Percentiles rank a stretch among this genome's conserved stretches.
These are phyloP conservation scores for Thecaphora thlaspeos DNA, from an alignment of 1,284 basidiomycete genomes.

Conservation along the genomic window DNA sequence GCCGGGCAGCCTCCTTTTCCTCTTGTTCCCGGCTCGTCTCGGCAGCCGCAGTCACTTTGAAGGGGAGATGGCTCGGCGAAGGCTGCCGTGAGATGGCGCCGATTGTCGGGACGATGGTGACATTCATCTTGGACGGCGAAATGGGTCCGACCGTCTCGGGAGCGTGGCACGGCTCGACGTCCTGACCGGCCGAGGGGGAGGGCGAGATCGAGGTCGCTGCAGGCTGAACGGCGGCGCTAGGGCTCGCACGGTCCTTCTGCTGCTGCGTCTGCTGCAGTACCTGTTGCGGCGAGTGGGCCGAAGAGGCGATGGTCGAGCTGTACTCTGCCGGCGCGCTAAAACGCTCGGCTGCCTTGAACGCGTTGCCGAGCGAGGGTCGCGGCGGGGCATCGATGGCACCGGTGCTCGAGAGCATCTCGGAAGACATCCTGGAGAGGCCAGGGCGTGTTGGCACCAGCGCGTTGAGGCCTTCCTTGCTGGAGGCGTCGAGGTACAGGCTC, in stretches of 20 bases:
- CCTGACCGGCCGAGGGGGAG: not conserved
- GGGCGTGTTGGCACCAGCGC: not conserved
- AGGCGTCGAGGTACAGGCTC: constrained; percentile 23
- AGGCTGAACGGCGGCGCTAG: not conserved
- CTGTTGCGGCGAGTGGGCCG: no score
- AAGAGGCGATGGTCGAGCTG: constrained; percentile 22
- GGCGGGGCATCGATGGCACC: constrained; percentile 26
- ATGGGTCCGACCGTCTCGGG: constrained; percentile 27
- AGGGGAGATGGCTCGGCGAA: no score
- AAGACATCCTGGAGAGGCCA: not conserved
- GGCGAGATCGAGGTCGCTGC: constrained; percentile 1
- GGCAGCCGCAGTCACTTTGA: no score
- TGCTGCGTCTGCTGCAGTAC: constrained; percentile 4
- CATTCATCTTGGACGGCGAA: constrained; percentile 29
- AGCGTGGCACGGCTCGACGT: constrained; percentile 17
- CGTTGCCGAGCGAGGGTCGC: constrained; percentile 5
- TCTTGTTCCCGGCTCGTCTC: no score
- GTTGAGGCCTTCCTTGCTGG: constrained; percentile 26
- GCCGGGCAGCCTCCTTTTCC: no score
- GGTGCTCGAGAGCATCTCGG: constrained; percentile 22
- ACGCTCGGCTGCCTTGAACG: constrained; percentile 8
- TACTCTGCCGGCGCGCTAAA: constrained; percentile 32
- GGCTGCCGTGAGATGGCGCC: constrained; percentile 15
- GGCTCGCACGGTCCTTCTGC: no score
- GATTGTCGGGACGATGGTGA: constrained; percentile 24